phyloP scores from a whole-genome alignment of 2,329 filamentous ascomycete genomes.

The Colletotrichum australisinense region DNA sequence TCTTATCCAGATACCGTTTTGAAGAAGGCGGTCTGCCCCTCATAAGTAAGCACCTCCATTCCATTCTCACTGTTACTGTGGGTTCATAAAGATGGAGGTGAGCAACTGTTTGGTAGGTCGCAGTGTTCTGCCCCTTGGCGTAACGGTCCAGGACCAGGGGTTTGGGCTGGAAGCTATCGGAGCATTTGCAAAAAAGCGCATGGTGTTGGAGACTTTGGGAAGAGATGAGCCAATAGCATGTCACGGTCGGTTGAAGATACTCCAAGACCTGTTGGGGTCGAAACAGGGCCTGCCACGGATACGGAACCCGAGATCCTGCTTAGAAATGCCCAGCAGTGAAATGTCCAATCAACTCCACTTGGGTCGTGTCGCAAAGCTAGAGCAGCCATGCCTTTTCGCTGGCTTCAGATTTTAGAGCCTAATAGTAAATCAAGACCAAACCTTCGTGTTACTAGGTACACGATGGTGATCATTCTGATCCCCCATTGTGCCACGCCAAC shows the following conservation, averaged over 20 bases:
- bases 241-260: neutral
- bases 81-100: conserved; percentile 8
- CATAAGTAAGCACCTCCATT: conserved; percentile 9
- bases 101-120: neutral
- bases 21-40: neutral
- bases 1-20: neutral
- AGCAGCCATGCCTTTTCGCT: no score
- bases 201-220: conserved; percentile 15
- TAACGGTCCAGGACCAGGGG: conserved; percentile 10
- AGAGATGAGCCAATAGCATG: neutral
- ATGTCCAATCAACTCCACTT: neutral
- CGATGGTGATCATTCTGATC: no score
- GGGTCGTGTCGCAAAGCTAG: neutral
- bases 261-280: conserved; percentile 22
- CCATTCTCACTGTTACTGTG: conserved; percentile 8
- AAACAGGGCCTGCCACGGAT: neutral
- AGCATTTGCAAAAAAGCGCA: conserved; percentile 9
- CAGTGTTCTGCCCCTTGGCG: conserved; percentile 4
- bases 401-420: no score
- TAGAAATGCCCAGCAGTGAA: conserved; percentile 18
- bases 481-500: fast-evolving
- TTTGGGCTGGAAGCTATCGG: conserved; percentile 3
- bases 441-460: no score
- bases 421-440: no score
- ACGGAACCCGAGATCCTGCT: conserved; percentile 5